Base-by-base conservation (phyloP, 441 rosid species). In the Erodium chrysanthum region DNA sequence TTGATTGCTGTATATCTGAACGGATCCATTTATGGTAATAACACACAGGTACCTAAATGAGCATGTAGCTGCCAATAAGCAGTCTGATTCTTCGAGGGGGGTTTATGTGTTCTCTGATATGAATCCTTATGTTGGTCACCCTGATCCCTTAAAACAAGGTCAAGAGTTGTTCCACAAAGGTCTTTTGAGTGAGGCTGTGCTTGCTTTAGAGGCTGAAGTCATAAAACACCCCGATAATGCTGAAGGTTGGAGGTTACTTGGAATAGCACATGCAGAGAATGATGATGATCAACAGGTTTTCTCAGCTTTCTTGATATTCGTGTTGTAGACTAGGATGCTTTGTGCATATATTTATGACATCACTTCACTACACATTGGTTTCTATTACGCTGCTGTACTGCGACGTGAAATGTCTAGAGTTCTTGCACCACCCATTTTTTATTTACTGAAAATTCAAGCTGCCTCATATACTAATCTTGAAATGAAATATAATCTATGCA, bases 191-290 rank as follows among this genome's bases (percentile, higher is more conserved):
- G 99, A 94, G 84, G 96, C 99, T 73, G 95, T 88, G 68, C 99
- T 94, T 76, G 99, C 99, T 74, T 78, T 94, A 77, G 99, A 94
- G 83, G 99, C 97, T 70, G 97, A 94, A 88, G 99, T 94, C 65
- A 71, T 94, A 82, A 91, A 94, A 85, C 87, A 85, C 75, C 88
- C 99, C 61, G 92, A 94, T 6, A 94, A 94, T 83, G 84, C 99
- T 68, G 99, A 94, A 87, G 96, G 96, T 73, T 94, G 99, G 99
- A 91, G 99, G 75, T 82, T 94, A 76, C 92, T 94, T 73, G 99
- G 97, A 75, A 91, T 94, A 80, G 84, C 99, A 66, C 89, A 94
- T 75, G 99, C 99, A 15, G 99, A 94, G 79, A 91, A 94, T 73
- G 99, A 94, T 80, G 99, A 94, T 73, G 99, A 94, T 80, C 97